Evolutionary conservation across 495 filamentous ascomycete genomes (phyloP).

Genomic region (Podospora didyma): DNA sequence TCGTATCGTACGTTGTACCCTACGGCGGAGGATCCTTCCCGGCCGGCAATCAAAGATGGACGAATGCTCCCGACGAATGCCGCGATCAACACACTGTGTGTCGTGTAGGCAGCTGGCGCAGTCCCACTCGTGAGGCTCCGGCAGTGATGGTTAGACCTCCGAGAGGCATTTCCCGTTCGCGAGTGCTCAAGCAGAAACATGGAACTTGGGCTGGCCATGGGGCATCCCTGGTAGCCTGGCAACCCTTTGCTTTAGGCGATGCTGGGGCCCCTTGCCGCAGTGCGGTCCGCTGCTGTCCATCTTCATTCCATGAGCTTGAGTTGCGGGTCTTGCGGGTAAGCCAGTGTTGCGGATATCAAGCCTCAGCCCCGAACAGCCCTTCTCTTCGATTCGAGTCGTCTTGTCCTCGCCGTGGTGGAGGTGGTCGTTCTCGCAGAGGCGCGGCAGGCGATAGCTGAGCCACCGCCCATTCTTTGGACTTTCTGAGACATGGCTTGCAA

Average conservation of each 20-base stretch:
- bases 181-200: conserved; percentile 8
- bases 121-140: conserved; percentile 5
- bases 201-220: neutral
- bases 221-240: neutral
- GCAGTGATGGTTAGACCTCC: neutral
- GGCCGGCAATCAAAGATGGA: conserved; percentile 8
- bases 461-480: neutral
- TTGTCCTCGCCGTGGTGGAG: neutral
- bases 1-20: neutral
- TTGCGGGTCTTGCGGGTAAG: conserved; percentile 14
- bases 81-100: conserved; percentile 1
- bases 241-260: neutral
- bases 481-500: neutral
- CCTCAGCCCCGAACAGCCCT: neutral
- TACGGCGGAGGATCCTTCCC: conserved; percentile 12
- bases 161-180: neutral
- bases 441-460: conserved; percentile 6
- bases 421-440: neutral
- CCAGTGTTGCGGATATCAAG: neutral
- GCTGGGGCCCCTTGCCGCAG: neutral
- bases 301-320: conserved; percentile 6
- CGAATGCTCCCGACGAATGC: conserved; percentile 9
- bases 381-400: neutral
- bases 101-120: neutral
- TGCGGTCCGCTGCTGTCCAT: conserved; percentile 2